phyloP scores from a whole-genome alignment of 164 flowering plant species.

The Echeveria elegans region DNA sequence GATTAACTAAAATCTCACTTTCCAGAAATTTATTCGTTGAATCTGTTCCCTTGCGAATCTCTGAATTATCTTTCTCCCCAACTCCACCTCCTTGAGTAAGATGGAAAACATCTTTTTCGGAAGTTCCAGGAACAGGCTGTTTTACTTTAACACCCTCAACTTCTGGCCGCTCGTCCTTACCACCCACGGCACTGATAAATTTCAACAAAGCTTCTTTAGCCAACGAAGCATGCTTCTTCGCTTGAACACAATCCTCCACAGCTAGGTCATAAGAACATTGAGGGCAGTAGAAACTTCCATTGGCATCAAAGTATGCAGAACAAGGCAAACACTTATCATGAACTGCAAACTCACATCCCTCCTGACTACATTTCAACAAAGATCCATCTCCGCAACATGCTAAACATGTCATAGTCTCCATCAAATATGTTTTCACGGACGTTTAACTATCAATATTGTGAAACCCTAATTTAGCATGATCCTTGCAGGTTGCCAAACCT shows the following conservation, averaged over 20 bases:
- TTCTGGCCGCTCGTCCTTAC: conserved; percentile 9
- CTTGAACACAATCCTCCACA: conserved; percentile 10
- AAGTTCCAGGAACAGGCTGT: conserved; percentile 5
- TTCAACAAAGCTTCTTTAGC: conserved; percentile 23
- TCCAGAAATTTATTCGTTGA: neutral
- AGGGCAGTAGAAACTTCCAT: conserved; percentile 47
- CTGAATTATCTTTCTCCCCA: neutral
- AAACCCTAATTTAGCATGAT: no score
- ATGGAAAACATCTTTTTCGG: neutral
- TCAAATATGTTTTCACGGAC: neutral
- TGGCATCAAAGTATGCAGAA: conserved; percentile 26
- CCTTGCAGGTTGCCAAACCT: no score
- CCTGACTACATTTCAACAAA: conserved; percentile 28
- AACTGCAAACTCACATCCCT: conserved; percentile 23
- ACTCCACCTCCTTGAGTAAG: neutral
- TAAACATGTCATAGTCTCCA: conserved; percentile 24
- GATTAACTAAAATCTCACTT: neutral
- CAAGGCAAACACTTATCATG: conserved; percentile 34
- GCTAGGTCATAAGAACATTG: conserved; percentile 29
- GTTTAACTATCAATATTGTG: no score
- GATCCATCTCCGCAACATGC: conserved; percentile 26
- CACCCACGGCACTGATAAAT: conserved; percentile 17
- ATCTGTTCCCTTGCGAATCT: conserved; percentile 2
- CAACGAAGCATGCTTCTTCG: conserved; percentile 20
- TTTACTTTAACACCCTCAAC: conserved; percentile 4